A percentile compares a stretch with the other conserved stretches of the same genome.
Conservation (phyloP, 2,329 filamentous ascomycete genomes). For the Zasmidium citrigriseum region DNA sequence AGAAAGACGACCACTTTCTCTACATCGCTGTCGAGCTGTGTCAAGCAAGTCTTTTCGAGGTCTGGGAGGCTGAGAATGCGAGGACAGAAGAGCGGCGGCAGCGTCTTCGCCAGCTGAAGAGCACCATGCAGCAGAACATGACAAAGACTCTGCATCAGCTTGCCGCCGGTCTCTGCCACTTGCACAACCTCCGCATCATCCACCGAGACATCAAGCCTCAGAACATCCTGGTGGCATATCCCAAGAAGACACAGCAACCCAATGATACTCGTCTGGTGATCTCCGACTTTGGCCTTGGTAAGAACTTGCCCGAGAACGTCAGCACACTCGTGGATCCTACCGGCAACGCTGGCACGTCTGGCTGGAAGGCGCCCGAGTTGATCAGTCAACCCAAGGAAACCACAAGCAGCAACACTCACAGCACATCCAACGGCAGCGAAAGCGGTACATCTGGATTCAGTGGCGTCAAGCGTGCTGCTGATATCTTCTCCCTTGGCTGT, state of each 20-base stretch:
- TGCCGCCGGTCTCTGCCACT: conserved; percentile 80
- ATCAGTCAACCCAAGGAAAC: conserved; percentile 61
- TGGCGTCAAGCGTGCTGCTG: conserved; percentile 90
- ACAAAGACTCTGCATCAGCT: conserved; percentile 85
- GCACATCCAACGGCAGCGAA: conserved; percentile 55
- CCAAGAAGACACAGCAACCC: conserved; percentile 67
- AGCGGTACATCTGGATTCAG: conserved; percentile 55
- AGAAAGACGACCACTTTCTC: conserved; percentile 83
- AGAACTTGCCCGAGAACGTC: conserved; percentile 91
- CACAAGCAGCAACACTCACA: conserved; percentile 45
- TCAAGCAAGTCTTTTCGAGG: conserved; percentile 87
- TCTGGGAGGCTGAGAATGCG: conserved; percentile 85
- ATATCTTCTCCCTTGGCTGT: conserved; percentile 94
- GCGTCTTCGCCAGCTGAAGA: conserved; percentile 61
- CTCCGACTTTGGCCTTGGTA: conserved; percentile 96
- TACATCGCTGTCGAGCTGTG: conserved; percentile 97
- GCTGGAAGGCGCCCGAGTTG: conserved; percentile 94
- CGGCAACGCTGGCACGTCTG: conserved; percentile 88
- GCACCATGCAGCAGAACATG: conserved; percentile 72
- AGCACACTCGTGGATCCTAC: conserved; percentile 95
- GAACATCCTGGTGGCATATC: conserved; percentile 82
- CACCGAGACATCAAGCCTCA: conserved; percentile 97
- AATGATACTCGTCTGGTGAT: conserved; percentile 79
- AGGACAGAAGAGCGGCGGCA: conserved; percentile 42
- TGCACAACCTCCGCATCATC: conserved; percentile 91